Conservation (phyloP, 2,329 filamentous ascomycete species). For the Aureobasidium sp. region DNA sequence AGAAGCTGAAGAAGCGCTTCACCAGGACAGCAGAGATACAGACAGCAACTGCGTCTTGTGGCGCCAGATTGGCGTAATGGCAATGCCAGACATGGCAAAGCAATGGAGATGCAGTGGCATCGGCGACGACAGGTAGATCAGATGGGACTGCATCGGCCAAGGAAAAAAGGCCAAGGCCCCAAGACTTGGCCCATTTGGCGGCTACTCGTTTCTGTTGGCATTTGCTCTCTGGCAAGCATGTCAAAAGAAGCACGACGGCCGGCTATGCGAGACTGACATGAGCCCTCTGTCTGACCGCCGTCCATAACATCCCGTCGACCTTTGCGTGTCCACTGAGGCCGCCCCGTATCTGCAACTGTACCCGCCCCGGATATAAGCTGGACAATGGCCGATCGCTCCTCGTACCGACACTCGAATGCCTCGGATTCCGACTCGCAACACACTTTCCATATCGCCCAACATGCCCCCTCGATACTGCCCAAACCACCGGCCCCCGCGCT, state of each 20-base stretch:
- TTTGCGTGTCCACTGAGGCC: slow-evolving; percentile 3
- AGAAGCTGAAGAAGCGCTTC: not conserved
- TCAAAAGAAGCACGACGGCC: slow-evolving; percentile 11
- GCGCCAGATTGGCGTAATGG: not conserved
- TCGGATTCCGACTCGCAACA: slow-evolving; percentile 8
- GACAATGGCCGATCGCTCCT: slow-evolving; percentile 10
- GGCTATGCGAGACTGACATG: slow-evolving; percentile 9
- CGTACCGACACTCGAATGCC: not conserved
- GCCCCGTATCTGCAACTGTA: not conserved
- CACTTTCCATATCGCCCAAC: not conserved
- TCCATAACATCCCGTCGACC: not conserved
- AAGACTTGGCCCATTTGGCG: not conserved
- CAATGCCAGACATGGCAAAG: not conserved
- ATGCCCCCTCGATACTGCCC: slow-evolving; percentile 3
- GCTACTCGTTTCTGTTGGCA: not conserved
- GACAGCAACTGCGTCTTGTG: not conserved
- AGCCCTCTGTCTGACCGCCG: not conserved
- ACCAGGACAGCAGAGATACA: not conserved
- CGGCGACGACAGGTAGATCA: slow-evolving; percentile 5
- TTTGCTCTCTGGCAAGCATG: slow-evolving; percentile 1
- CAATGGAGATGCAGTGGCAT: not conserved
- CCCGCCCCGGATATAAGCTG: slow-evolving; percentile 2
- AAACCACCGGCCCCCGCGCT: not conserved
- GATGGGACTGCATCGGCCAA: not conserved
- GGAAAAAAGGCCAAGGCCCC: not conserved